Evolutionary conservation across 1,284 basidiomycete genomes (phyloP), one percentile per base, ranked within the genome.

Genomic region (Papiliotrema terrestris): DNA sequence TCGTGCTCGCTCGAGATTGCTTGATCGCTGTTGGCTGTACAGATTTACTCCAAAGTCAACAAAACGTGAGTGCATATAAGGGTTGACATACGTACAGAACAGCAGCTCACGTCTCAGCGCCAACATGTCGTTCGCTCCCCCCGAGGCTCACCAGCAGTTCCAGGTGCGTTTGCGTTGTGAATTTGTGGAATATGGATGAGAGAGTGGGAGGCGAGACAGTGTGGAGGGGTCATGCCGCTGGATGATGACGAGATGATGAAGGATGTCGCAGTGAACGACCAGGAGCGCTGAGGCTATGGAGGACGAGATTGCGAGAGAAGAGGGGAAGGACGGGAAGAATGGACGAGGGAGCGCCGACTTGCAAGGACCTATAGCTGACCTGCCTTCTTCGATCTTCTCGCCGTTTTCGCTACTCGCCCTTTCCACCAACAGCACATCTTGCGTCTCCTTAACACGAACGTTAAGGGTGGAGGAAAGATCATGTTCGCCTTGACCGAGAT

Each of bases 361-460:
- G 29, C 11, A 32, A 32, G 11, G 29, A 32, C 29, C 29, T 32
- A 32, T 32, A 5, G 29, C 29, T 32, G 29, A 32, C 29, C 29
- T 32, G 29, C 29, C 29, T 32, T 32, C 29, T 32, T 32, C 29
- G 29, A n/a, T 54, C 49, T 25, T 55, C 45, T 35, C 51, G 44
- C 45, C 45, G 20, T 32, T 25, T 42, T 46, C 35, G 35, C 19
- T 32, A 13, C 45, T 36, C 25, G 19, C 35, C 26, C 22, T 48
- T 19, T 29, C 39, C 15, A 51, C 63, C 29, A 68, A 65, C 68
- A 94, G 89, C 91, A 95, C 84, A 96, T 96, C 79, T 81, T 97
- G 63, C 93, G 96, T 90, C 85, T 99, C 56, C 86, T 99, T 75
- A 98, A 98, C 86, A 98, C 96, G 77, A 98, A 99, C 82, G 96